These are phyloP conservation scores for Helminthosporium solani DNA, from an alignment of 2,329 filamentous ascomycete genomes.

Conservation along the genomic window DNA sequence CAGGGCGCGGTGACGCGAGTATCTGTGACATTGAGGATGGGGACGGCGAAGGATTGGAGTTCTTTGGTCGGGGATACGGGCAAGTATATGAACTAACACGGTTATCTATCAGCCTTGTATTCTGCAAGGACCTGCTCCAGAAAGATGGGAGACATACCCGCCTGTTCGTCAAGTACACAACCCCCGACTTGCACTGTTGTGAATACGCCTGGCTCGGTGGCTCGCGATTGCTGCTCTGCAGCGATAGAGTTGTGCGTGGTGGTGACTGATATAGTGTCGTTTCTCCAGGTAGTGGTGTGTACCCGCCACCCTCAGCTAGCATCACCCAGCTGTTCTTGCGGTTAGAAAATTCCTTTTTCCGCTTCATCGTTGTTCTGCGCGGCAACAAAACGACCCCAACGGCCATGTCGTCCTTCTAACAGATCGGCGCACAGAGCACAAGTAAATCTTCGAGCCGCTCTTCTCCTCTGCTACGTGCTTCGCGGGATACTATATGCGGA, in stretches of 20 bases:
- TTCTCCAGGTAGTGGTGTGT: slow-evolving; percentile 84
- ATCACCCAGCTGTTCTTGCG: slow-evolving; percentile 76
- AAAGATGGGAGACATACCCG: slow-evolving; percentile 58
- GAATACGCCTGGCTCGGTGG: slow-evolving; percentile 64
- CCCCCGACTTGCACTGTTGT: slow-evolving; percentile 71
- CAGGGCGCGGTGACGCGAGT: slow-evolving; percentile 84
- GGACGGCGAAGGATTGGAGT: slow-evolving; percentile 85
- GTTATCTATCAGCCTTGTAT: slow-evolving; percentile 2
- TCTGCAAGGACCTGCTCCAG: background rate
- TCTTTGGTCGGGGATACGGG: slow-evolving; percentile 66
- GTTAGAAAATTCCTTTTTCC: slow-evolving; percentile 35
- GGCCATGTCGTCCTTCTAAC: slow-evolving; percentile 1
- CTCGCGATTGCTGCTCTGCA: slow-evolving; percentile 70
- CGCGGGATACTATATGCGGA: slow-evolving; percentile 15
- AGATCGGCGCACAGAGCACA: slow-evolving; percentile 3
- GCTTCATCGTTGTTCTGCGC: slow-evolving; percentile 10
- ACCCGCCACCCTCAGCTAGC: slow-evolving; percentile 70
- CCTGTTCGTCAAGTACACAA: slow-evolving; percentile 80
- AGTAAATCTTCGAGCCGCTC: slow-evolving; percentile 1
- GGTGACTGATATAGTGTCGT: slow-evolving; percentile 78
- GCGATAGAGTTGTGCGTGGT: slow-evolving; percentile 71
- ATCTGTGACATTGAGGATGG: slow-evolving; percentile 84
- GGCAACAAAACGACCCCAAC: slow-evolving; percentile 5
- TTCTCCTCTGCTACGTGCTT: background rate
- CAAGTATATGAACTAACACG: slow-evolving; percentile 76